Evolutionary conservation across 2,329 filamentous ascomycete genomes (phyloP), one percentile per base, ranked within the genome.

Genomic region (Fusarium torreyae): DNA sequence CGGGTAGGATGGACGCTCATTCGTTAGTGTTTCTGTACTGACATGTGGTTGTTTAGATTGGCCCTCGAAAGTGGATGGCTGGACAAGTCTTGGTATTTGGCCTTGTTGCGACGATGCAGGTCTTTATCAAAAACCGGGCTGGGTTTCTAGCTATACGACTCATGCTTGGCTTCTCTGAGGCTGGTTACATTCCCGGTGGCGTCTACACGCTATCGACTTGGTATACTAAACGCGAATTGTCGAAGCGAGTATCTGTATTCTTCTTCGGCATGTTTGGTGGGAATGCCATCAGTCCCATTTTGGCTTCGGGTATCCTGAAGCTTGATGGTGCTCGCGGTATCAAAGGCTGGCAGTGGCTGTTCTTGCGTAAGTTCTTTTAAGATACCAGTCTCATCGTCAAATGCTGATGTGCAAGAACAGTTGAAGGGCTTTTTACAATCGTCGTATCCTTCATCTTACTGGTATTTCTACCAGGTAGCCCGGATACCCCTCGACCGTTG

Each of bases 241-340:
- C 82, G 1, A 82, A 81, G 53, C 77, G 85, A 17, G 80, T 86
- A 8, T 83, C 84, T 2, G 69, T 86, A 1, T 83, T 87, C 59
- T 87, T 86, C 71, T 84, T 87, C 43, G 84, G 85, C 11, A 86
- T 86, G 80, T 85, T 86, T 60, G 81, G 83, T 0, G 84, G 84
- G 0, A 83, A 84, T 22, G 84, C 84, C 0, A 76, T 86, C 3
- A 84, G 81, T 26, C 83, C 84, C 0, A 76, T 87, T 2, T 74
- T 87, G 5, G 84, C 83, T 1, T 82, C 83, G 9, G 84, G 81
- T 0, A 82, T 87, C 9, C 69, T 87, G 8, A 82, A 79, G 53
- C 75, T 87, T 18, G 79, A 83, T 20, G 81, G 81, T 1, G 63
- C 70, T 13, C 68, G 77, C 4, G 81, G 82, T 0, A 64, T 86